phyloP scores from a whole-genome alignment of 768 basidiomycete genomes.

The Chiua virens region DNA sequence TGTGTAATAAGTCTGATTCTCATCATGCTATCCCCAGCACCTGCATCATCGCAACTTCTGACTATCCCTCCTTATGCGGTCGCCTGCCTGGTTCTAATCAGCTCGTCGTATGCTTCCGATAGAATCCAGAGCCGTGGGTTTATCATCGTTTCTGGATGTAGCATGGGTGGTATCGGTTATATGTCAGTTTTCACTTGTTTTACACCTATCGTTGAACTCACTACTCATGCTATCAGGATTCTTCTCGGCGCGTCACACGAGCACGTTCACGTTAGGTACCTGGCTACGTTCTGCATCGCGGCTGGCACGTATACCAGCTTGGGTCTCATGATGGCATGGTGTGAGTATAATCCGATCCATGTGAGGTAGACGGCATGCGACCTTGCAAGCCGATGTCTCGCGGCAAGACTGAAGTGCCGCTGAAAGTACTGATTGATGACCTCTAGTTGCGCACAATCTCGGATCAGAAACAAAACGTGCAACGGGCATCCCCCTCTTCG shows the following conservation, averaged over 20 bases:
- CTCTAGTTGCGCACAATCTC: conserved; percentile 40
- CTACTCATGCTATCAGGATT: conserved; percentile 20
- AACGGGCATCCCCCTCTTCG: conserved; percentile 41
- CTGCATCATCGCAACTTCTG: conserved; percentile 47
- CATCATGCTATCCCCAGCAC: conserved; percentile 29
- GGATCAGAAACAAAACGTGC: conserved; percentile 49
- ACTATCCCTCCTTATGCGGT: conserved; percentile 56
- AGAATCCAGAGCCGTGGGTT: conserved; percentile 44
- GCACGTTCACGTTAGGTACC: conserved; percentile 39
- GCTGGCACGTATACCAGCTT: conserved; percentile 46
- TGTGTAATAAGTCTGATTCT: neutral
- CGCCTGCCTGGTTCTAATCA: conserved; percentile 37
- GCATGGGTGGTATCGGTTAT: conserved; percentile 41
- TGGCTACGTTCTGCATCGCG: conserved; percentile 46
- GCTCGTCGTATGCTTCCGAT: conserved; percentile 42
- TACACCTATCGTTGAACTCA: neutral
- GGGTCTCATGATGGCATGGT: conserved; percentile 49
- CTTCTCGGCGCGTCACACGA: conserved; percentile 34
- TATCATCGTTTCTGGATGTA: conserved; percentile 30
- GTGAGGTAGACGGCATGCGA: too few species aligned
- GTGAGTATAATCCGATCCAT: conserved; percentile 33
- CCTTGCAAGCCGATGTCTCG: too few species aligned
- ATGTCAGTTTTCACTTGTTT: conserved; percentile 29
- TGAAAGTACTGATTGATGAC: too few species aligned
- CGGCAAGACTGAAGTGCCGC: too few species aligned